Conservation (phyloP, 1,284 basidiomycete species). For the Ceratobasidium sp. region DNA sequence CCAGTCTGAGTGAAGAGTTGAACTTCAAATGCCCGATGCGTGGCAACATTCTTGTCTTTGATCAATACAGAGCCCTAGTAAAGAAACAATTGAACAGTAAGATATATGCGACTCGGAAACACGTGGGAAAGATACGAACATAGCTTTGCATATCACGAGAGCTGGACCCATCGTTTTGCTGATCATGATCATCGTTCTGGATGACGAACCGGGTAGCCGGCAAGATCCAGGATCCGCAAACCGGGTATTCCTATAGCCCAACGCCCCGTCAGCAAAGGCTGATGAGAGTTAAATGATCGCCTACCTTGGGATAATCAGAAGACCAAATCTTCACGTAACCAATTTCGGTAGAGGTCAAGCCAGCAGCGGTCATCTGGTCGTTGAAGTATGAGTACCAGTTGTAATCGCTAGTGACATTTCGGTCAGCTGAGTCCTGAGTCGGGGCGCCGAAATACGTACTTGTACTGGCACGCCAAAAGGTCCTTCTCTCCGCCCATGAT, state of each 20-base stretch:
- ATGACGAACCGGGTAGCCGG: slow-evolving; percentile 39
- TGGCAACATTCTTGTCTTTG: slow-evolving; percentile 40
- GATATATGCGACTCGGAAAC: neutral
- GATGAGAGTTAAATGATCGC: neutral
- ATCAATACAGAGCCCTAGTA: slow-evolving; percentile 31
- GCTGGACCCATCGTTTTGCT: slow-evolving; percentile 41
- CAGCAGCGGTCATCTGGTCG: slow-evolving; percentile 37
- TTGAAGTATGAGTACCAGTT: slow-evolving; percentile 44
- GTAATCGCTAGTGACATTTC: slow-evolving; percentile 16
- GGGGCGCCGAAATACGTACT: slow-evolving; percentile 10
- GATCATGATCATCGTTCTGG: slow-evolving; percentile 42
- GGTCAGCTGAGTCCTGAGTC: neutral
- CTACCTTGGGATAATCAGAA: slow-evolving; percentile 37
- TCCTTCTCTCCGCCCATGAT: slow-evolving; percentile 42
- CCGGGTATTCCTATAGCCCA: slow-evolving; percentile 27
- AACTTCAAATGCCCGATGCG: slow-evolving; percentile 39
- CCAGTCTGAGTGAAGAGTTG: slow-evolving; percentile 39
- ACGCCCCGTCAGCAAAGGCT: neutral
- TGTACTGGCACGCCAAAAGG: slow-evolving; percentile 38
- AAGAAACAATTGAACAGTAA: neutral
- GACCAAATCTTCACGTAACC: slow-evolving; percentile 43
- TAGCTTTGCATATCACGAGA: slow-evolving; percentile 35
- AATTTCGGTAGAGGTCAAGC: slow-evolving; percentile 36
- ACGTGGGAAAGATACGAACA: neutral
- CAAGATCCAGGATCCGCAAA: slow-evolving; percentile 43